phyloP scores from a whole-genome alignment of 352 stramenopile genomes.

The Pythium aquatile region DNA sequence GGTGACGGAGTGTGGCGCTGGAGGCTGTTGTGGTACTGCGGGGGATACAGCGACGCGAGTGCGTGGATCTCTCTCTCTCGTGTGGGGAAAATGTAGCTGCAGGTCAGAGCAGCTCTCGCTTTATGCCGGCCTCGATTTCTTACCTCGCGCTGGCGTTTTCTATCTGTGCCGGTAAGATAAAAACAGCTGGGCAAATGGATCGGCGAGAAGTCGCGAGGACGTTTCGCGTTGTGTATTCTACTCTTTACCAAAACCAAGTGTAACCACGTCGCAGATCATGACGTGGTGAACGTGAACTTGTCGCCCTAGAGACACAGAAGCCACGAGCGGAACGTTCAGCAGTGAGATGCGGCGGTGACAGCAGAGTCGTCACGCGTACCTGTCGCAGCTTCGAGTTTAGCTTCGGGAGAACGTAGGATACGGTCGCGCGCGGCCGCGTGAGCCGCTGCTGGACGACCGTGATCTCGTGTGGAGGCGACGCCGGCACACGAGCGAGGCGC shows the following conservation, averaged over 20 bases:
- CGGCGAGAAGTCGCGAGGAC: constrained; percentile 12
- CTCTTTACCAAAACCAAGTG: constrained; percentile 7
- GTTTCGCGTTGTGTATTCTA: neutral
- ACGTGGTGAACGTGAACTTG: constrained; percentile 77
- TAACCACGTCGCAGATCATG: constrained; percentile 20
- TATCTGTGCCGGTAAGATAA: constrained; percentile 21
- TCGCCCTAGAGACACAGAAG: constrained; percentile 44
- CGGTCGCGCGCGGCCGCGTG: constrained; percentile 30
- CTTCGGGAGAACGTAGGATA: constrained; percentile 74
- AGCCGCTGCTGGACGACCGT: constrained; percentile 20
- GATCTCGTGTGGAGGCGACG: constrained; percentile 21
- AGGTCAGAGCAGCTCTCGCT: neutral
- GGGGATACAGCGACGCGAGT: neutral
- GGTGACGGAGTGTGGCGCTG: neutral
- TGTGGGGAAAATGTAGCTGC: neutral
- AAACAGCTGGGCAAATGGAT: constrained; percentile 1
- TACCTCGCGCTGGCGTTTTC: constrained; percentile 21
- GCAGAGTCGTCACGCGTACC: constrained; percentile 31
- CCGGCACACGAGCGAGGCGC: constrained; percentile 7
- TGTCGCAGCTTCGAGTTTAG: constrained; percentile 80
- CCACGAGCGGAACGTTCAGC: neutral
- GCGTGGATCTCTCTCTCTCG: neutral
- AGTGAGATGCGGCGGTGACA: constrained; percentile 12
- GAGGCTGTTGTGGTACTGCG: constrained; percentile 6
- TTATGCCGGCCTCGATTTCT: constrained; percentile 15